Conservation (phyloP, 2,329 filamentous ascomycete species). For the Monosporascus sp. region DNA sequence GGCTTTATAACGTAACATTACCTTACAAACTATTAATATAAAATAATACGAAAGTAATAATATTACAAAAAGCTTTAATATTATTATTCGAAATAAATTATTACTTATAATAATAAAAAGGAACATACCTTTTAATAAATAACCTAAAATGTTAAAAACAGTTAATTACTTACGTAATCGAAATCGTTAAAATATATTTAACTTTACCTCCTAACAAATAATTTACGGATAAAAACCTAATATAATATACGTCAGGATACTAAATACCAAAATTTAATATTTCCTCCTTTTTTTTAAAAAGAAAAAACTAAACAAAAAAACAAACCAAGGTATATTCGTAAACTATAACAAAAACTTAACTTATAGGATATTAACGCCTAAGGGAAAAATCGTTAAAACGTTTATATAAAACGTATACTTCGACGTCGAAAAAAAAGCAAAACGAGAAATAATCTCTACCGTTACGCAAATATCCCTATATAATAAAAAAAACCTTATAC, state of each 20-base stretch:
- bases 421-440: neutral
- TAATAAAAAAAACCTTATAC: too few relatives aligned
- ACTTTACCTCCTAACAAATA: neutral
- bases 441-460: neutral
- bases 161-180: neutral
- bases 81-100: neutral
- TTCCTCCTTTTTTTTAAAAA: too few relatives aligned
- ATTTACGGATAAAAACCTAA: neutral
- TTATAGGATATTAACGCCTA: neutral
- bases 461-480: too few relatives aligned
- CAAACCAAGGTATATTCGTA: neutral
- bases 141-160: neutral
- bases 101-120: neutral
- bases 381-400: neutral
- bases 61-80: too few relatives aligned
- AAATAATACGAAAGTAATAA: too few relatives aligned
- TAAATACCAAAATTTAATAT: neutral
- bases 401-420: neutral
- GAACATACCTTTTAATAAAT: neutral
- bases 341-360: neutral
- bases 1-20: neutral
- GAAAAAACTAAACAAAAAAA: neutral
- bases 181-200: too few relatives aligned
- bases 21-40: neutral
- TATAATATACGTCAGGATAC: neutral